These are phyloP conservation scores for Yarrowia hollandica DNA, from an alignment of 805 yeast genomes.

Conservation along the genomic window DNA sequence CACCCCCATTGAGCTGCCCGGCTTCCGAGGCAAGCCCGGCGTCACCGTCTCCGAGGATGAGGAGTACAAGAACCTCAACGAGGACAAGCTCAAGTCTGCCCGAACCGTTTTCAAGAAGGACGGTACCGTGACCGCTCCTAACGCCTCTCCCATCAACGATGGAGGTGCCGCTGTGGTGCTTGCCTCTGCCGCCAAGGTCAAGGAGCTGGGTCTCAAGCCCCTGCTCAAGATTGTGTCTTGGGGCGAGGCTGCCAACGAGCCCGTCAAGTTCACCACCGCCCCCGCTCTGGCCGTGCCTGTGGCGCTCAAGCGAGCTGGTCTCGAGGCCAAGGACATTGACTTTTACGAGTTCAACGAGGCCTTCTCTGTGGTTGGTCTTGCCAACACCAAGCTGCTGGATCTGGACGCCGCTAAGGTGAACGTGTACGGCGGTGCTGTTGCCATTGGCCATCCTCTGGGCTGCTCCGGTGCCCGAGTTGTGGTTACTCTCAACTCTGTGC, in stretches of 20 bases:
- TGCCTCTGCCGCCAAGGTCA: constrained; percentile 79
- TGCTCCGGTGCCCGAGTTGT: constrained; percentile 93
- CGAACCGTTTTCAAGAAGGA: constrained; percentile 94
- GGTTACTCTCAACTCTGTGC: constrained; percentile 78
- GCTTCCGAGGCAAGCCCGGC: constrained; percentile 85
- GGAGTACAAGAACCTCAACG: constrained; percentile 76
- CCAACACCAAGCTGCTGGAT: constrained; percentile 71
- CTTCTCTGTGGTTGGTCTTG: constrained; percentile 92
- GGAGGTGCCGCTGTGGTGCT: constrained; percentile 96
- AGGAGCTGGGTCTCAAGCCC: constrained; percentile 85
- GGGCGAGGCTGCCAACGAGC: constrained; percentile 98
- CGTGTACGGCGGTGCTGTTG: constrained; percentile 95
- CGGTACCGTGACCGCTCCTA: constrained; percentile 97
- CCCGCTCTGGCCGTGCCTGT: constrained; percentile 95
- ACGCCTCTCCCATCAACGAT: constrained; percentile 93
- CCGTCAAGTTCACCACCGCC: constrained; percentile 93
- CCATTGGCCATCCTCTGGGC: constrained; percentile 92
- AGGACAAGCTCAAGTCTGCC: constrained; percentile 72
- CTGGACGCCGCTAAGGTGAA: constrained; percentile 71
- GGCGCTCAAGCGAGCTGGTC: constrained; percentile 84
- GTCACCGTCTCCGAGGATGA: constrained; percentile 73
- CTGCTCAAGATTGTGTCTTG: constrained; percentile 86
- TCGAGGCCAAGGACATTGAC: constrained; percentile 68
- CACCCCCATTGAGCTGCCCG: constrained; percentile 84
- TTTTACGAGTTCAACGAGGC: constrained; percentile 97